Evolutionary conservation across 805 yeast genomes (phyloP).

Genomic region (Metschnikowia vanudenii): DNA sequence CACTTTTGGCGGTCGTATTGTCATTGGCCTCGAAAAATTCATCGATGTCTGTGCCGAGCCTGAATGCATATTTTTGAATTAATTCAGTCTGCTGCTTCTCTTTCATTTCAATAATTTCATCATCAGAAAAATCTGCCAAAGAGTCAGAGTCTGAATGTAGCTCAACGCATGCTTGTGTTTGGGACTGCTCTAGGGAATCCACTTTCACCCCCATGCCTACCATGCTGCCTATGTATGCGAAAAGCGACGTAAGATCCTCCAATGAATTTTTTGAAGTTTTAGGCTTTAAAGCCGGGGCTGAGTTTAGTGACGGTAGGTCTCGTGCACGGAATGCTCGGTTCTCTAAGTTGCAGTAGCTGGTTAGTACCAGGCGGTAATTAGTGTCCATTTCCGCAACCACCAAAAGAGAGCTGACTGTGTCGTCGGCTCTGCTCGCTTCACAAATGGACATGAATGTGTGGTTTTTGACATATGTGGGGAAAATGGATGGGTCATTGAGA

Average conservation of each 20-base stretch:
- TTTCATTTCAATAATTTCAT: no score
- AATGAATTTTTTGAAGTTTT: not conserved
- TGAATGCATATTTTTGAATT: conserved; percentile 31
- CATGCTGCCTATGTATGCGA: not conserved
- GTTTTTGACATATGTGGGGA: not conserved
- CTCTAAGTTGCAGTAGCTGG: conserved; percentile 1
- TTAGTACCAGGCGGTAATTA: not conserved
- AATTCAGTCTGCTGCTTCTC: conserved; percentile 9
- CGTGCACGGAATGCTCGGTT: conserved; percentile 1
- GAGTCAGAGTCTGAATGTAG: no score
- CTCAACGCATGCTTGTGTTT: no score
- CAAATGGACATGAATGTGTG: not conserved
- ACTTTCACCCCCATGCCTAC: not conserved
- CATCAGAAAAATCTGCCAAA: not conserved
- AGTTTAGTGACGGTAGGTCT: not conserved
- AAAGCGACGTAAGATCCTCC: not conserved
- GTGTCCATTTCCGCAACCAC: not conserved
- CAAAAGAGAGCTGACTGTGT: not conserved
- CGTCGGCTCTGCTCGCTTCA: not conserved
- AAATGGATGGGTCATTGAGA: conserved; percentile 36
- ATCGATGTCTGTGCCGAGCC: conserved; percentile 23
- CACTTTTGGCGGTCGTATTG: not conserved
- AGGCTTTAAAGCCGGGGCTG: not conserved
- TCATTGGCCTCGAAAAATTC: not conserved
- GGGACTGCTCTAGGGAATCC: no score